Base-by-base conservation (phyloP, 2,329 filamentous ascomycete species). In the Verticillium zaregamsianum region DNA sequence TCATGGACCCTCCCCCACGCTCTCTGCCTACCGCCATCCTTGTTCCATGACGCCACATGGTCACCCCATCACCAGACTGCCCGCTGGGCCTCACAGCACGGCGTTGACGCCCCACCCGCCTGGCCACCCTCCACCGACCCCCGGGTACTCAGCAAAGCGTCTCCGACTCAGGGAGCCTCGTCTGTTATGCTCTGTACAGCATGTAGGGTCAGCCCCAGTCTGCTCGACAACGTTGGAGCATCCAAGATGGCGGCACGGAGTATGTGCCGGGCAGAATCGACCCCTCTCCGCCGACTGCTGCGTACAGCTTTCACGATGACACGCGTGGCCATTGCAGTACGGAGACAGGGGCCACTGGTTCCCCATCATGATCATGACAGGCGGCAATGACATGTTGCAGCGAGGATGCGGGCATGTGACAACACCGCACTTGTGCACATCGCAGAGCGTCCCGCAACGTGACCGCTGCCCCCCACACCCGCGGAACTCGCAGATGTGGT, bases 381-480 rank as follows among this genome's bases (percentile, higher is more conserved):
- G 56, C 12, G 61, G 25, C 39, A 57, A 33, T 17, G 28, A 55
- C 45, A 61, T 58, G 40, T 33, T 33, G 3, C 25, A 55, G 1
- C 61, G 59, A 25, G 54, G 58, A 40, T 66, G 63, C 37, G 61
- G 61, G 55, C 70, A 72, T 7, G 23, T 56, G 17, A 40, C 17
- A 7, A 64, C 63, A n/a, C 62, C 54, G 63, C 70, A 72, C 59
- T 67, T 65, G 62, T 72, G 70, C 49, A 55, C 54, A n/a, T 45
- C 32, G 63, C 70, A 72, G 64, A 61, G 57, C 3, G 49, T 59
- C 35, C 62, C 58, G 20, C 59, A 55, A 31, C 5, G 33, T 1
- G 54, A 33, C 20, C 64, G 62, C 61, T 61, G 62, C 32, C 58
- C 59, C 14, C 15, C 59, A 49, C 71, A 73, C 45, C 63, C 60